Conservation (phyloP, 2,329 filamentous ascomycete species). For the Orbilia brochopaga region DNA sequence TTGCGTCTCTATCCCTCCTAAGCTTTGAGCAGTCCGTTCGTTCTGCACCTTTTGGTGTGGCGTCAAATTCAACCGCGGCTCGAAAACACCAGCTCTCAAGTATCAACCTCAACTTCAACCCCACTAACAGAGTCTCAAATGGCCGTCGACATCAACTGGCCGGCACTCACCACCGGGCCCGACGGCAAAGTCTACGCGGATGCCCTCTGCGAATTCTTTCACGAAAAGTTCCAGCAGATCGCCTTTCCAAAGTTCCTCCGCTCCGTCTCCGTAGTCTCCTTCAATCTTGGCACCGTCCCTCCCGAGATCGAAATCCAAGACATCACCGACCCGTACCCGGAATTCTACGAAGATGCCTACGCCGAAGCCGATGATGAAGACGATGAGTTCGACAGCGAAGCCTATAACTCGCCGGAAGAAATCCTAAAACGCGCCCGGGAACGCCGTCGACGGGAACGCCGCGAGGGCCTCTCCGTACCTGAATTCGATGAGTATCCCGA, state of each 20-base stretch:
- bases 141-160: constrained; percentile 98
- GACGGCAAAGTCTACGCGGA: constrained; percentile 85
- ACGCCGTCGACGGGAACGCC: constrained; percentile 55
- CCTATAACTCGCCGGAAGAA: constrained; percentile 53
- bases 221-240: constrained; percentile 93
- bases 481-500: constrained; percentile 34
- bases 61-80: constrained; percentile 21
- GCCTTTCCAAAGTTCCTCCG: constrained; percentile 93
- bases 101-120: constrained; percentile 14
- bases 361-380: constrained; percentile 67
- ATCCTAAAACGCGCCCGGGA: constrained; percentile 56
- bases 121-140: constrained; percentile 62
- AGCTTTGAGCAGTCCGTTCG: no score
- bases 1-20: no score
- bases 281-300: constrained; percentile 83
- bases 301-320: constrained; percentile 93
- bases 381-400: constrained; percentile 59
- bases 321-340: constrained; percentile 90
- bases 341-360: constrained; percentile 88
- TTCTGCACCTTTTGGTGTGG: constrained; percentile 19
- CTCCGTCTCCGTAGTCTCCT: constrained; percentile 90
- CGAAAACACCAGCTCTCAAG: constrained; percentile 24
- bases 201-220: constrained; percentile 87
- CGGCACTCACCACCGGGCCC: constrained; percentile 83
- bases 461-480: constrained; percentile 40